Conservation (phyloP, 2,329 filamentous ascomycete species). For the Alternaria rosae region DNA sequence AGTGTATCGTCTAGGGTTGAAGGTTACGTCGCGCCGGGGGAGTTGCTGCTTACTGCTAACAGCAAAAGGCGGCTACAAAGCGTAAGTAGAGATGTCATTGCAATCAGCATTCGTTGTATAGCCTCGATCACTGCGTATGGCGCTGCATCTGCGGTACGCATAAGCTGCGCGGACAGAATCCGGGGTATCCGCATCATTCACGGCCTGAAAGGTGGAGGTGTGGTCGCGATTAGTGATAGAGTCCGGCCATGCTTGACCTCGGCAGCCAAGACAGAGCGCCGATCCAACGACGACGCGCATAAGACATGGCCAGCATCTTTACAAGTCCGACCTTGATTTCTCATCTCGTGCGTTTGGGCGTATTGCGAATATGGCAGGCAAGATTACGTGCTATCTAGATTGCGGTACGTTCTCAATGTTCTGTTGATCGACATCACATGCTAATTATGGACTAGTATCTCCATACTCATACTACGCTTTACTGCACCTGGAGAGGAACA, state of each 20-base stretch:
- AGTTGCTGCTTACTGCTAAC: neutral
- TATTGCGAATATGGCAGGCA: slow-evolving; percentile 60
- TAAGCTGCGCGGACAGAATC: slow-evolving; percentile 1
- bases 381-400: slow-evolving; percentile 73
- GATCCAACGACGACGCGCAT: slow-evolving; percentile 9
- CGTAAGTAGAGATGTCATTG: neutral
- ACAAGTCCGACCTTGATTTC: slow-evolving; percentile 11
- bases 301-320: neutral
- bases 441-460: slow-evolving; percentile 62
- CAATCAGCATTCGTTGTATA: slow-evolving; percentile 4
- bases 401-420: slow-evolving; percentile 60
- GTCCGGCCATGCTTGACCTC: slow-evolving; percentile 25
- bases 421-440: neutral
- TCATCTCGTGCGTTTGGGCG: slow-evolving; percentile 11
- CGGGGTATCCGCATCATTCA: slow-evolving; percentile 8
- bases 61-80: neutral
- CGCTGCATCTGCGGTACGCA: neutral
- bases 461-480: slow-evolving; percentile 63
- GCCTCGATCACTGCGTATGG: neutral
- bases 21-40: neutral
- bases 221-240: slow-evolving; percentile 31
- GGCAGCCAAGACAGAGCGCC: slow-evolving; percentile 29
- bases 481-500: slow-evolving; percentile 65
- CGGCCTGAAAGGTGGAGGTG: slow-evolving; percentile 1
- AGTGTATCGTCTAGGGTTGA: neutral